A percentile compares a stretch with the other conserved stretches of the same genome.
Evolutionary conservation across 75 land plant genomes (phyloP).

Genomic region (Sequoia sempervirens): DNA sequence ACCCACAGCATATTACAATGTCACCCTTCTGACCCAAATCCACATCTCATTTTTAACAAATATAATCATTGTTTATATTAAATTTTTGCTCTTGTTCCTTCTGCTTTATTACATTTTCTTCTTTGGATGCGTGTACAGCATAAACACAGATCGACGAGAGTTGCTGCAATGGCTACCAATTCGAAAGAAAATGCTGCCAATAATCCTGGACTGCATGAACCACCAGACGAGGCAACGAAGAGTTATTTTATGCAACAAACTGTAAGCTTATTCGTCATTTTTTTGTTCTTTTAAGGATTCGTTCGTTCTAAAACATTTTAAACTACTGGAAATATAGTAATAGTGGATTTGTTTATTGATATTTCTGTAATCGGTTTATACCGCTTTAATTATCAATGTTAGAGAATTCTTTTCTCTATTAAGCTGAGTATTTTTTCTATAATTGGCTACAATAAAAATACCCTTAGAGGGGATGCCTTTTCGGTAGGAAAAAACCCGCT

Average conservation of each 20-base stretch:
- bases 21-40: neutral
- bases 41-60: neutral
- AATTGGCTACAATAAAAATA: neutral
- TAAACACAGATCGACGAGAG: neutral
- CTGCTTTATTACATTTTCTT: neutral
- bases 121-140: neutral
- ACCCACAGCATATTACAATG: neutral
- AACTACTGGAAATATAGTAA: neutral
- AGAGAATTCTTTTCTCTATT: neutral
- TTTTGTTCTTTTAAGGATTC: neutral
- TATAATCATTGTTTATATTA: neutral
- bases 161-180: constrained; percentile 32
- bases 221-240: constrained; percentile 75
- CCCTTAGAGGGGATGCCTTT: neutral
- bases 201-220: constrained; percentile 70
- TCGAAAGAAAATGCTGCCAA: constrained; percentile 61
- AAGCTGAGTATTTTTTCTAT: neutral
- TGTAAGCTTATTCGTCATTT: constrained; percentile 24
- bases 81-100: neutral
- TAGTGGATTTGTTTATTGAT: neutral
- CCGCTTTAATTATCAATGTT: neutral
- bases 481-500: neutral
- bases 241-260: constrained; percentile 85
- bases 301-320: neutral
- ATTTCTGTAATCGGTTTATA: neutral